Percentiles rank a stretch among this genome's conserved stretches.
These are phyloP conservation scores for Zalaria obscura DNA, from an alignment of 2,329 filamentous ascomycete species.

Conservation along the genomic window DNA sequence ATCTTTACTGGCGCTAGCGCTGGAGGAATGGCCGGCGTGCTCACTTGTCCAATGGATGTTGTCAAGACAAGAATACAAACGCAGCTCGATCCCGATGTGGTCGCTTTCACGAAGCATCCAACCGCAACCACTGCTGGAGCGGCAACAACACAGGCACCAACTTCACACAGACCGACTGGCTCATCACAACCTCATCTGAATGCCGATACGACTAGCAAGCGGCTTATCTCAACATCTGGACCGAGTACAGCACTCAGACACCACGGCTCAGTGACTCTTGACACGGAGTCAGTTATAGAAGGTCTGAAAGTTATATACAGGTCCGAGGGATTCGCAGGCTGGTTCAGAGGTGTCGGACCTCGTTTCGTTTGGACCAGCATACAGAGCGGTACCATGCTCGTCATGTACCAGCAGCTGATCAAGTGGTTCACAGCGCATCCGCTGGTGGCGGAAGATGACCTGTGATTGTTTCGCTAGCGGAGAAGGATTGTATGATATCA, in stretches of 20 bases:
- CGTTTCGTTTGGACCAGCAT: constrained; percentile 94
- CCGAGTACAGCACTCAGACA: constrained; percentile 70
- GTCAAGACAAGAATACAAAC: constrained; percentile 96
- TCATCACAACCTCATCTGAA: neutral
- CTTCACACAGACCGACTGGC: constrained; percentile 5
- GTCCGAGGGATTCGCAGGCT: constrained; percentile 74
- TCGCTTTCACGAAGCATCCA: constrained; percentile 13
- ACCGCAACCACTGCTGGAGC: neutral
- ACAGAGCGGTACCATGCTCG: constrained; percentile 91
- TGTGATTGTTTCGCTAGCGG: neutral
- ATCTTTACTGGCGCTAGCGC: constrained; percentile 80
- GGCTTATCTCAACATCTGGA: constrained; percentile 77
- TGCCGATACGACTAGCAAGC: constrained; percentile 26
- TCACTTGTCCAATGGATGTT: constrained; percentile 92
- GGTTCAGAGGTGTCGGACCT: constrained; percentile 90
- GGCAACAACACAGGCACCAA: neutral
- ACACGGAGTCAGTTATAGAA: constrained; percentile 79
- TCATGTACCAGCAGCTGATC: constrained; percentile 81
- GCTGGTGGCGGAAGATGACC: constrained; percentile 15
- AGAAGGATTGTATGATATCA: too few relatives aligned
- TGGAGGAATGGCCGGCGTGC: constrained; percentile 80
- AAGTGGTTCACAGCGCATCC: constrained; percentile 54
- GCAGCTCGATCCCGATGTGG: constrained; percentile 50
- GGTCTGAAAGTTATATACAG: constrained; percentile 79
- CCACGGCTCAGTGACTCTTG: constrained; percentile 64